Evolutionary conservation across 208 protist genomes (phyloP).

Genomic region (Leptomonas pyrrhocoris): DNA sequence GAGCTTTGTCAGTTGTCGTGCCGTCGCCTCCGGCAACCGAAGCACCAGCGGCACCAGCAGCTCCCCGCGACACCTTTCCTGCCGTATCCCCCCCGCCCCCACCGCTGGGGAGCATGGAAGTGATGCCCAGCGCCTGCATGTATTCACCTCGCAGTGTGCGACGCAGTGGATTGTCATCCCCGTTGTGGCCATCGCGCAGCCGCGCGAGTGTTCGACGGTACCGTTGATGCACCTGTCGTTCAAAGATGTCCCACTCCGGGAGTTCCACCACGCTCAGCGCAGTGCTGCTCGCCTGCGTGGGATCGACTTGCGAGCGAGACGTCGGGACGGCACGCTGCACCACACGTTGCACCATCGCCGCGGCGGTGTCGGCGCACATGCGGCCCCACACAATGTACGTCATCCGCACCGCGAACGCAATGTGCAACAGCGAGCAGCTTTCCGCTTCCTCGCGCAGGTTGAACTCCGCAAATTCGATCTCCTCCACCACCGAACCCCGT

Average conservation of each 20-base stretch:
- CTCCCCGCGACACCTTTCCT: background rate
- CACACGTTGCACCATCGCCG: conserved; percentile 15
- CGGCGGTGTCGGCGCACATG: conserved; percentile 18
- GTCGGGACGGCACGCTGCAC: conserved; percentile 18
- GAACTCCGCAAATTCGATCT: conserved; percentile 36
- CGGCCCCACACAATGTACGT: conserved; percentile 81
- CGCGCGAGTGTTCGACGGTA: conserved; percentile 13
- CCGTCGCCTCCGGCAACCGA: background rate
- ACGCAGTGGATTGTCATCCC: conserved; percentile 30
- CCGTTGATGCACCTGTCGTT: conserved; percentile 14
- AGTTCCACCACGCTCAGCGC: conserved; percentile 7
- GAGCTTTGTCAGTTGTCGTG: background rate
- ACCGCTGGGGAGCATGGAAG: background rate
- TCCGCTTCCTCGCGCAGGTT: conserved; percentile 75
- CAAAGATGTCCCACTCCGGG: conserved; percentile 29
- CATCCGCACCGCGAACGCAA: conserved; percentile 76
- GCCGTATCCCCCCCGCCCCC: background rate
- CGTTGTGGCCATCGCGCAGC: conserved; percentile 25
- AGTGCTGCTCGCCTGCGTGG: background rate
- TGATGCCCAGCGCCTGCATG: background rate
- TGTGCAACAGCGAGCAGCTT: conserved; percentile 69
- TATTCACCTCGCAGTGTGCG: conserved; percentile 13
- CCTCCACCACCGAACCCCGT: conserved; percentile 1
- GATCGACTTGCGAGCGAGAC: background rate
- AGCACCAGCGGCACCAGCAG: background rate